Conservation (phyloP, 2,329 filamentous ascomycete genomes). For the Alternaria dauci region DNA sequence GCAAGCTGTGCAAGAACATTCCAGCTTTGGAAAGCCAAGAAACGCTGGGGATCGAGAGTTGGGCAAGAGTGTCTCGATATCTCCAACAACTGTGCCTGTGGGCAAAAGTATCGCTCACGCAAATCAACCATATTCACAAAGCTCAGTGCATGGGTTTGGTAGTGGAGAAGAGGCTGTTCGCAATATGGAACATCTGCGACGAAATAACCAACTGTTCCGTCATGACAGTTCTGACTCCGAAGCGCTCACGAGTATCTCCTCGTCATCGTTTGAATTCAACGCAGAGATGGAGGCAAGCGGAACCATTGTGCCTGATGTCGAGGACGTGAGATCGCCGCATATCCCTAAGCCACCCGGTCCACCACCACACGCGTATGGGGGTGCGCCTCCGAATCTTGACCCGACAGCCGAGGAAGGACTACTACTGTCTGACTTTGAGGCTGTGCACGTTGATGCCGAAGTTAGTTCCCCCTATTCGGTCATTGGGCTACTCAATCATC, state of each 20-base stretch:
- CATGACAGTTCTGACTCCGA: conserved; percentile 53
- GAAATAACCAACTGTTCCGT: conserved; percentile 53
- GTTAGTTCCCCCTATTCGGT: conserved; percentile 50
- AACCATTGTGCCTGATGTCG: conserved; percentile 51
- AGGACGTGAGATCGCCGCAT: conserved; percentile 39
- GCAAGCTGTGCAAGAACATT: conserved; percentile 34
- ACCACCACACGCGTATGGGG: conserved; percentile 34
- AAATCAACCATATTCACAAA: conserved; percentile 18
- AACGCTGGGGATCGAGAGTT: conserved; percentile 20
- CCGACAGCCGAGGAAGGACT: conserved; percentile 39
- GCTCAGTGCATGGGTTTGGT: conserved; percentile 27
- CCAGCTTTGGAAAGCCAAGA: conserved; percentile 45
- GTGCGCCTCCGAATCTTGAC: conserved; percentile 36
- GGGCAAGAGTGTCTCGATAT: conserved; percentile 36
- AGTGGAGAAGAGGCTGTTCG: conserved; percentile 46
- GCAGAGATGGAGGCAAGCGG: conserved; percentile 54
- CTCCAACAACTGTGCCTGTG: conserved; percentile 40
- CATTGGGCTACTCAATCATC: conserved; percentile 53
- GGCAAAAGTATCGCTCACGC: conserved; percentile 6
- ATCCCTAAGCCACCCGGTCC: conserved; percentile 23
- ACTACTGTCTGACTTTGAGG: conserved; percentile 49
- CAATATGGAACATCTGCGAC: conserved; percentile 50
- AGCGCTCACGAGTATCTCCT: conserved; percentile 45
- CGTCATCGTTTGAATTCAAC: conserved; percentile 36
- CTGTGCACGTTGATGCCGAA: conserved; percentile 46